These are phyloP conservation scores for Mikania micrantha DNA, from an alignment of 129 eudicot genomes.

Conservation along the genomic window DNA sequence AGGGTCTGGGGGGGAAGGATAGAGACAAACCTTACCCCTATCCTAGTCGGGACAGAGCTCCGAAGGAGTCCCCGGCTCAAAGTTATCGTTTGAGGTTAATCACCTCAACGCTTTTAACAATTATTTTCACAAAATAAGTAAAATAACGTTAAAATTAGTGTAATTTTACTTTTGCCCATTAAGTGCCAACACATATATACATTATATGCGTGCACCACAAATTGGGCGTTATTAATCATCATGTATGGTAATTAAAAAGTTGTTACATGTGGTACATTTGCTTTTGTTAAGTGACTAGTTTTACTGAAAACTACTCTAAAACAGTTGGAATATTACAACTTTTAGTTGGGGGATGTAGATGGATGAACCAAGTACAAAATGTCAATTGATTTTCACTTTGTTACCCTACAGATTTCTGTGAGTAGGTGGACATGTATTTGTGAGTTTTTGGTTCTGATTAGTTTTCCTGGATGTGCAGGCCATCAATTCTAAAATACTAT, in stretches of 20 bases:
- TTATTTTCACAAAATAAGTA: too few species aligned
- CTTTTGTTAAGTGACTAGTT: background rate
- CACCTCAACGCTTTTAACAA: too few species aligned
- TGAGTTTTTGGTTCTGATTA: background rate
- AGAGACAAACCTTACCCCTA: too few species aligned
- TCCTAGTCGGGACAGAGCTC: too few species aligned
- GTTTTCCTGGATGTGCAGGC: conserved; percentile 37
- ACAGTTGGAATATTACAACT: background rate
- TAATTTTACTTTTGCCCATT: too few species aligned
- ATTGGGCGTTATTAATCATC: too few species aligned
- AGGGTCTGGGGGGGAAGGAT: too few species aligned
- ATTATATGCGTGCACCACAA: too few species aligned
- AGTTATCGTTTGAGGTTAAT: too few species aligned
- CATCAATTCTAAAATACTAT: conserved; percentile 64
- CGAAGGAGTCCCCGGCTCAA: too few species aligned
- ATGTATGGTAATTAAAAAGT: background rate
- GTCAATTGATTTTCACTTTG: background rate
- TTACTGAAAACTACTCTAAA: background rate
- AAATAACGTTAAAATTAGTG: too few species aligned
- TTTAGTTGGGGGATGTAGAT: conserved; percentile 2
- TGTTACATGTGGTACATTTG: background rate
- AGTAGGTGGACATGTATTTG: background rate
- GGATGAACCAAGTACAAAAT: background rate
- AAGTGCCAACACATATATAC: too few species aligned
- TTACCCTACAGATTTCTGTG: background rate